Percentiles rank a stretch among this genome's conserved stretches.
Evolutionary conservation across 768 basidiomycete species (phyloP).

Genomic region (Kwoniella europaea): DNA sequence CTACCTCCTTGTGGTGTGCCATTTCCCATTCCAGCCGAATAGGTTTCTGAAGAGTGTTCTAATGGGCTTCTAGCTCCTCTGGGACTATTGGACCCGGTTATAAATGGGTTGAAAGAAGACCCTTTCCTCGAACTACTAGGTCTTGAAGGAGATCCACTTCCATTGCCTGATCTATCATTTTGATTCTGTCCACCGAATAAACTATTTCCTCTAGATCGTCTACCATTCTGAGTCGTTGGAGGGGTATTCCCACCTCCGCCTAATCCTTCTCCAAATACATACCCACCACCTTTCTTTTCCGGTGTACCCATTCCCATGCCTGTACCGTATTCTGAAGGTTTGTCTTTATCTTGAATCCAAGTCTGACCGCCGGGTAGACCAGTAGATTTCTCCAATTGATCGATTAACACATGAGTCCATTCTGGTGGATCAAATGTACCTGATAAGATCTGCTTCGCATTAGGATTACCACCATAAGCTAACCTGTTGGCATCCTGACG

Average conservation of each 20-base stretch:
- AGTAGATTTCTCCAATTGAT: conserved; percentile 73
- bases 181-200: conserved; percentile 21
- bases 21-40: conserved; percentile 40
- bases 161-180: conserved; percentile 3
- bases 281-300: conserved; percentile 33
- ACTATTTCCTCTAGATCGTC: conserved; percentile 38
- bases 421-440: conserved; percentile 74
- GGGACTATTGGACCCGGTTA: conserved; percentile 15
- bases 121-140: conserved; percentile 25
- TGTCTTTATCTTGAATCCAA: conserved; percentile 66
- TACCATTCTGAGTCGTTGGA: conserved; percentile 7
- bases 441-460: conserved; percentile 77
- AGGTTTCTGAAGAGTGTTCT: conserved; percentile 33
- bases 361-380: conserved; percentile 69
- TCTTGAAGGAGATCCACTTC: conserved; percentile 11
- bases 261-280: conserved; percentile 53
- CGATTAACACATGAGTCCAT: conserved; percentile 78
- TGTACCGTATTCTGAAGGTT: conserved; percentile 37
- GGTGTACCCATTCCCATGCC: conserved; percentile 8
- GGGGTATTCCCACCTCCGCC: conserved; percentile 35
- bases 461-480: conserved; percentile 74
- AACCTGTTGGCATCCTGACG: conserved; percentile 87
- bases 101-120: conserved; percentile 45
- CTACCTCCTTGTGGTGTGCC: conserved; percentile 5
- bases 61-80: conserved; percentile 3